Percentiles rank a stretch among this genome's conserved stretches.
Conservation (phyloP, 495 filamentous ascomycete species). For the Penicillium fimorum region DNA sequence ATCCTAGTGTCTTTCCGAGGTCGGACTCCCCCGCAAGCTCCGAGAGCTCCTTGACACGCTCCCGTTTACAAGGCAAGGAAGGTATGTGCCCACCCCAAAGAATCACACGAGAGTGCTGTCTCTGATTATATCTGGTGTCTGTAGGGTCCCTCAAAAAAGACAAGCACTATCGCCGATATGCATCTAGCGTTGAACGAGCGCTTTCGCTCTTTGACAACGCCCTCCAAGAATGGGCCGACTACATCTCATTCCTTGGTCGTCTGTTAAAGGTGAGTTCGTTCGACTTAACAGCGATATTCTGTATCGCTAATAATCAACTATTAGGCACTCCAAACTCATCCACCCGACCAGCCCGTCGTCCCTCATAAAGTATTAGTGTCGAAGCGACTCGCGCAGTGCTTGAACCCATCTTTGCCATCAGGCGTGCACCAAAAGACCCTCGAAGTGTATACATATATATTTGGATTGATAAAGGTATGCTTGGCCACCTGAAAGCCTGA, state of each 20-base stretch:
- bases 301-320: constrained; percentile 19
- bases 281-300: neutral
- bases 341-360: constrained; percentile 65
- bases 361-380: constrained; percentile 83
- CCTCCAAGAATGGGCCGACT: constrained; percentile 98
- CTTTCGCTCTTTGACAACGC: constrained; percentile 89
- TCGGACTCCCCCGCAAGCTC: constrained; percentile 75
- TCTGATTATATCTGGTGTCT: constrained; percentile 8
- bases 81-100: constrained; percentile 31
- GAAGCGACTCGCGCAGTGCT: constrained; percentile 88
- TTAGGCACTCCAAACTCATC: constrained; percentile 86
- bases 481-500: neutral
- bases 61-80: constrained; percentile 53
- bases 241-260: constrained; percentile 93
- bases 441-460: constrained; percentile 89
- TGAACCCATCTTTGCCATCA: constrained; percentile 89
- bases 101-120: neutral
- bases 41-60: constrained; percentile 67
- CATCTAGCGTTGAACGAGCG: constrained; percentile 80
- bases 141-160: constrained; percentile 74
- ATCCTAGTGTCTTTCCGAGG: constrained; percentile 61
- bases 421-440: constrained; percentile 98
- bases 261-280: constrained; percentile 71
- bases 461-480: constrained; percentile 48
- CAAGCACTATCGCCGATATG: constrained; percentile 89